Conservation (phyloP, 768 basidiomycete genomes). For the Dictyophora rubrovolvata region DNA sequence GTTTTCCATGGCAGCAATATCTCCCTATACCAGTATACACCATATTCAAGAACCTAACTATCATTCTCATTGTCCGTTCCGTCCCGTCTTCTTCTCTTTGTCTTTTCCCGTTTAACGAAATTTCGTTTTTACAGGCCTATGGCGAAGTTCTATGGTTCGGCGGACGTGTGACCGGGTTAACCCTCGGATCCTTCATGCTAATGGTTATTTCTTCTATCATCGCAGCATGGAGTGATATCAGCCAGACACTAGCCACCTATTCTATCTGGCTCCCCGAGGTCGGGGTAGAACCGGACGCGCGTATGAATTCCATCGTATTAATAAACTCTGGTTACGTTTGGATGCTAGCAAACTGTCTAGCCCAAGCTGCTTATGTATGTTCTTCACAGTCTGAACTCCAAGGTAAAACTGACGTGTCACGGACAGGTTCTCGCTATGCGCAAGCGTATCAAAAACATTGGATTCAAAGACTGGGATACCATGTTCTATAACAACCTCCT, state of each 20-base stretch:
- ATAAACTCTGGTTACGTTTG: slow-evolving; percentile 85
- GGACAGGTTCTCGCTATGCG: slow-evolving; percentile 87
- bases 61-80: slow-evolving; percentile 81
- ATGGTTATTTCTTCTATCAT: slow-evolving; percentile 94
- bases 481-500: slow-evolving; percentile 99
- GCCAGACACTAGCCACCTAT: slow-evolving; percentile 26
- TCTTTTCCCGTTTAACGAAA: not conserved
- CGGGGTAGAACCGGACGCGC: slow-evolving; percentile 21
- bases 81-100: not conserved
- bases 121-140: slow-evolving; percentile 55
- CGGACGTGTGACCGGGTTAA: slow-evolving; percentile 76
- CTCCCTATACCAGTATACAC: slow-evolving; percentile 96
- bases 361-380: slow-evolving; percentile 83
- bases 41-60: slow-evolving; percentile 99
- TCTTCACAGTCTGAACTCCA: slow-evolving; percentile 1
- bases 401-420: not conserved
- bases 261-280: slow-evolving; percentile 16
- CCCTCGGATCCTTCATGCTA: slow-evolving; percentile 79
- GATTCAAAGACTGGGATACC: slow-evolving; percentile 96
- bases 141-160: slow-evolving; percentile 98
- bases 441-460: slow-evolving; percentile 88
- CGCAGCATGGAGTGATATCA: slow-evolving; percentile 93
- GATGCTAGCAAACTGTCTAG: slow-evolving; percentile 90
- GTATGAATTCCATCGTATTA: slow-evolving; percentile 37
- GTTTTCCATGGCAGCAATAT: slow-evolving; percentile 62